These are phyloP conservation scores for Hyaloperonospora brassicae DNA, from an alignment of 352 stramenopile genomes.

Conservation along the genomic window DNA sequence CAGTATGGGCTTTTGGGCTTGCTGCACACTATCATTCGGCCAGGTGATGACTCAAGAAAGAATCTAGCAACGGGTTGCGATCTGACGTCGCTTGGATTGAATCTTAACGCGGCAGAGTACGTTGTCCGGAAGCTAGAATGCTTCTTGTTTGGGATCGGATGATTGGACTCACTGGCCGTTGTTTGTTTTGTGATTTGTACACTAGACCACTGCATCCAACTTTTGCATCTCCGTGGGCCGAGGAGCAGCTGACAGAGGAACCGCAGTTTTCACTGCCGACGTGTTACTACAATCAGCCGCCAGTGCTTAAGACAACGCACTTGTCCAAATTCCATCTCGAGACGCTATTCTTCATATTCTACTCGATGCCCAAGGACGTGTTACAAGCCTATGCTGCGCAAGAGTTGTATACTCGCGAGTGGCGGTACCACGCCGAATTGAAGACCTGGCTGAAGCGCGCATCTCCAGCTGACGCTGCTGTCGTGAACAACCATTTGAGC, in stretches of 20 bases:
- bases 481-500: constrained; percentile 34
- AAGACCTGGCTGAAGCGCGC: constrained; percentile 95
- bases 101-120: constrained; percentile 80
- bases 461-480: constrained; percentile 48
- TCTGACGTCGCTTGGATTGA: constrained; percentile 73
- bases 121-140: constrained; percentile 4
- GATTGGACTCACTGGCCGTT: background rate
- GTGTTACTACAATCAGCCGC: constrained; percentile 90
- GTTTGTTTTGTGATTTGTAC: background rate
- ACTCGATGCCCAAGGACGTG: constrained; percentile 96
- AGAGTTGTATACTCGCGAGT: constrained; percentile 91
- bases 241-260: constrained; percentile 66
- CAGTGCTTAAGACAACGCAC: constrained; percentile 95
- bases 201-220: constrained; percentile 67
- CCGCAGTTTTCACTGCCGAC: constrained; percentile 76
- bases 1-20: constrained; percentile 76
- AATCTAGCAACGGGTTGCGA: constrained; percentile 73
- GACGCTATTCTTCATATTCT: constrained; percentile 99
- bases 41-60: constrained; percentile 60
- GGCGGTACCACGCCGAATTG: constrained; percentile 94
- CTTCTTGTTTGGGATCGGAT: background rate
- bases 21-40: constrained; percentile 70
- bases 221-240: constrained; percentile 76
- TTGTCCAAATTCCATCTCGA: constrained; percentile 97
- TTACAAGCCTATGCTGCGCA: constrained; percentile 89